Evolutionary conservation across 78 protist genomes (phyloP).

Genomic region (Blattamonas nauphoetae): DNA sequence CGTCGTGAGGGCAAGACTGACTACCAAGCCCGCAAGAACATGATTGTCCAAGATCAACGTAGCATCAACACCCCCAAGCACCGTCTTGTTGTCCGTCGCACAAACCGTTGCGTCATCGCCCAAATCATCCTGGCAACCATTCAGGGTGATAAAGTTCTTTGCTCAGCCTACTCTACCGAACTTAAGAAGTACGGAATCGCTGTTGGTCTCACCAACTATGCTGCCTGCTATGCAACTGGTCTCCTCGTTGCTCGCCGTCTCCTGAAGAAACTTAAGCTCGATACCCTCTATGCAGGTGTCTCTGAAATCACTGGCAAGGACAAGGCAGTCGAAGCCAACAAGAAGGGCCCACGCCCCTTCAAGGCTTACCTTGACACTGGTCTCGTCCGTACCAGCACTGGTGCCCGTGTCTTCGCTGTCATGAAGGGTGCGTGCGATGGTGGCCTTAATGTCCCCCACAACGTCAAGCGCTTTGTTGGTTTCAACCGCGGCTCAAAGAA

Average conservation of each 20-base stretch:
- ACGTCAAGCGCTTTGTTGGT: constrained; percentile 84
- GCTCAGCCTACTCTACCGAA: constrained; percentile 87
- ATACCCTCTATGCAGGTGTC: constrained; percentile 61
- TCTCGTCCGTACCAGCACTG: constrained; percentile 88
- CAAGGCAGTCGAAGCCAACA: constrained; percentile 25
- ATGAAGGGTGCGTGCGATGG: constrained; percentile 96
- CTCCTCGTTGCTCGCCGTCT: constrained; percentile 93
- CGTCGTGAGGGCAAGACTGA: constrained; percentile 96
- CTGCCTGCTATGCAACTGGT: constrained; percentile 91
- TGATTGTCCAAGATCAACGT: constrained; percentile 86
- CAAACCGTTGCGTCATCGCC: constrained; percentile 64
- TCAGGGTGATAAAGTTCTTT: constrained; percentile 72
- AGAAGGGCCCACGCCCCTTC: constrained; percentile 82
- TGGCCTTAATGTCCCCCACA: constrained; percentile 90
- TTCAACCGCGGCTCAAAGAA: constrained; percentile 67
- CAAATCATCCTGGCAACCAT: constrained; percentile 82
- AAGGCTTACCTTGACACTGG: constrained; percentile 85
- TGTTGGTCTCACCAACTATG: constrained; percentile 90
- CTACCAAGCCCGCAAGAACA: constrained; percentile 81
- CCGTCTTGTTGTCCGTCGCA: constrained; percentile 91
- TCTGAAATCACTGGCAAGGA: constrained; percentile 35
- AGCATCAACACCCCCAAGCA: constrained; percentile 90
- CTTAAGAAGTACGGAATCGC: constrained; percentile 77
- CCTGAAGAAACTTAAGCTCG: constrained; percentile 68
- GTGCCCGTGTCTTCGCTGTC: constrained; percentile 74